A percentile compares a stretch with the other conserved stretches of the same genome.
phyloP scores from a whole-genome alignment of 305 asterid genomes.

The Solanum hybrid region DNA sequence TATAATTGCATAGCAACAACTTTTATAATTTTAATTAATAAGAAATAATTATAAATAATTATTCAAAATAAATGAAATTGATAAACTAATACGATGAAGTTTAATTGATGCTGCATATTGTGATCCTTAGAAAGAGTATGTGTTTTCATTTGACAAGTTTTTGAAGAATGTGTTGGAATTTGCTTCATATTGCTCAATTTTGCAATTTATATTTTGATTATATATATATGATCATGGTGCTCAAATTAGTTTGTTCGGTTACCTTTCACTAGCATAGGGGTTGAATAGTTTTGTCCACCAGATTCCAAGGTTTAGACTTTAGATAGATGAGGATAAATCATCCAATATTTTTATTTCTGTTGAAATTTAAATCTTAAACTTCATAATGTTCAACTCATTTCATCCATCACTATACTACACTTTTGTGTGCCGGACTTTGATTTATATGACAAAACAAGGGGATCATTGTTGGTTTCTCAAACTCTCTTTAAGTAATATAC shows the following conservation, averaged over 20 bases:
- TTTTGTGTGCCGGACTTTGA: not conserved
- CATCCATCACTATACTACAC: not conserved
- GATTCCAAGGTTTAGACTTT: not conserved
- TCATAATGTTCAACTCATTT: not conserved
- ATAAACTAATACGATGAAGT: not conserved
- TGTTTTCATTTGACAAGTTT: not conserved
- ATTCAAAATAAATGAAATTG: not conserved
- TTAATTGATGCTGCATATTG: not conserved
- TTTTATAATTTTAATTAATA: not conserved
- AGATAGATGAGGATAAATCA: accelerated
- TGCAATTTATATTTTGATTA: not conserved
- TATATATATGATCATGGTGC: not conserved
- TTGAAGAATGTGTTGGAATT: not conserved
- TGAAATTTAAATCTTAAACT: accelerated
- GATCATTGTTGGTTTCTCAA: not conserved
- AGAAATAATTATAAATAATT: not conserved
- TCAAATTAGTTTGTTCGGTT: not conserved
- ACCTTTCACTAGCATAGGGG: not conserved
- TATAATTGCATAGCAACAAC: not conserved
- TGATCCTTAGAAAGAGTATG: not conserved
- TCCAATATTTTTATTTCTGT: accelerated
- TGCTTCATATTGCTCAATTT: not conserved
- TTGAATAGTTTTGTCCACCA: not conserved
- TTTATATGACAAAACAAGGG: not conserved
- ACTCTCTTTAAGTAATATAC: not conserved